Evolutionary conservation across 2,329 filamentous ascomycete species (phyloP), one percentile per base, ranked within the genome.

Genomic region (Paecilomyces niveus): DNA sequence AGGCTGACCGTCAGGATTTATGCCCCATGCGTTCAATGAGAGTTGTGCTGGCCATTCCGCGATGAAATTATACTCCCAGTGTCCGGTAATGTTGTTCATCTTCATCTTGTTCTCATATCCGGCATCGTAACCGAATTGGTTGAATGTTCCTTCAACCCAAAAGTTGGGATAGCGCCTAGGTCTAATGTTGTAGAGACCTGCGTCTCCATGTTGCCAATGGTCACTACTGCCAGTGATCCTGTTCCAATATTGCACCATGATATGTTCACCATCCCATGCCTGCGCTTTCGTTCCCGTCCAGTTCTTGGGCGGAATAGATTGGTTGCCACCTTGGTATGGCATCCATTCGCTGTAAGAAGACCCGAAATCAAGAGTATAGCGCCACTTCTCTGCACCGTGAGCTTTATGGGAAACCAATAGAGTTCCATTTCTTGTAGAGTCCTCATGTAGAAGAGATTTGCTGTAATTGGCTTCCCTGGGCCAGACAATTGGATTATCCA

Each of bases 11-110:
- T 85, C 79, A 2, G 78, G 76, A 64, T 85, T 83, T 68, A 85
- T 81, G 56, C 84, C 84, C 84, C 84, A 86, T 3, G 83, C 76
- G 64, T 85, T 86, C 58, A 85, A 70, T 65, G 85, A 82, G 59
- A 83, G 76, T 35, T 77, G 68, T 6, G 78, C 77, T 2, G 84
- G 84, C 82, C 83, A 86, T 65, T 86, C 84, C 10, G 77, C 75
- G 77, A 85, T 82, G 58, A 85, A 80, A 63, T 83, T 75, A 62
- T 80, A 81, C 22, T 73, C 67, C 84, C 84, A 86, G 1, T 69
- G 72, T 33, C 74, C 73, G 52, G 70, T 70, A 7, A 74, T 66
- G 26, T 57, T 59, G 49, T 72, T 70, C 39, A 80, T 74, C 13
- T 71, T 62, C 75, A 85, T 80, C 10, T 70, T 59, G 60, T 82